Evolutionary conservation across 1,284 basidiomycete species (phyloP).

Genomic region (Laetiporus sulphureus): DNA sequence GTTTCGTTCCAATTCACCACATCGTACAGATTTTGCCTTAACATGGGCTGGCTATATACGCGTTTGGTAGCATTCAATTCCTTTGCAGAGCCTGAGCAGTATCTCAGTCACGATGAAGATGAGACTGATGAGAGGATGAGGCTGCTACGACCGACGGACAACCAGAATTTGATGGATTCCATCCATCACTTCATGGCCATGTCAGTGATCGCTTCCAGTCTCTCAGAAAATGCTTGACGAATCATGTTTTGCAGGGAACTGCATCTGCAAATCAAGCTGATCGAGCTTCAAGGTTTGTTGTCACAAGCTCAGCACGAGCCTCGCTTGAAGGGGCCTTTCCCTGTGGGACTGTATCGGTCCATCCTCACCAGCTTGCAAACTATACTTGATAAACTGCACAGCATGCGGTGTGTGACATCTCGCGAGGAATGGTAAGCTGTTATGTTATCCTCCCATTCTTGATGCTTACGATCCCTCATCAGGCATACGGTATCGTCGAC

Average conservation of each 20-base stretch:
- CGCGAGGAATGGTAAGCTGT: constrained; percentile 80
- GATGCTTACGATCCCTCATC: constrained; percentile 5
- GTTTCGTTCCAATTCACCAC: neutral
- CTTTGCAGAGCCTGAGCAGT: constrained; percentile 27
- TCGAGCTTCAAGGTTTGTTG: constrained; percentile 76
- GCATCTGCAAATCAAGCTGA: constrained; percentile 86
- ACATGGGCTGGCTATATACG: constrained; percentile 82
- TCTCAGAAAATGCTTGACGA: neutral
- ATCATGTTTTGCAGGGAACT: constrained; percentile 63
- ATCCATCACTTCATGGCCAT: constrained; percentile 89
- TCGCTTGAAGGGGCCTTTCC: constrained; percentile 91
- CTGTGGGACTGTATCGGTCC: constrained; percentile 73
- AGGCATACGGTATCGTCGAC: constrained; percentile 54
- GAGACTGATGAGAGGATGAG: constrained; percentile 29
- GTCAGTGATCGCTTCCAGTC: constrained; percentile 34
- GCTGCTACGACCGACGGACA: constrained; percentile 30
- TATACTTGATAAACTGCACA: constrained; percentile 86
- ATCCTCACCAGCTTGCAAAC: constrained; percentile 84
- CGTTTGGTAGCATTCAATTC: constrained; percentile 76
- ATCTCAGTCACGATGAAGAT: constrained; percentile 12
- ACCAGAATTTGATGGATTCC: constrained; percentile 47
- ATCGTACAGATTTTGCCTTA: constrained; percentile 62
- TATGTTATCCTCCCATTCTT: constrained; percentile 7
- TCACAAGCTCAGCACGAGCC: constrained; percentile 91
- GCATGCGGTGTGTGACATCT: constrained; percentile 92